These are phyloP conservation scores for Casuarina glauca DNA, from an alignment of 306 rosid species.

Conservation along the genomic window DNA sequence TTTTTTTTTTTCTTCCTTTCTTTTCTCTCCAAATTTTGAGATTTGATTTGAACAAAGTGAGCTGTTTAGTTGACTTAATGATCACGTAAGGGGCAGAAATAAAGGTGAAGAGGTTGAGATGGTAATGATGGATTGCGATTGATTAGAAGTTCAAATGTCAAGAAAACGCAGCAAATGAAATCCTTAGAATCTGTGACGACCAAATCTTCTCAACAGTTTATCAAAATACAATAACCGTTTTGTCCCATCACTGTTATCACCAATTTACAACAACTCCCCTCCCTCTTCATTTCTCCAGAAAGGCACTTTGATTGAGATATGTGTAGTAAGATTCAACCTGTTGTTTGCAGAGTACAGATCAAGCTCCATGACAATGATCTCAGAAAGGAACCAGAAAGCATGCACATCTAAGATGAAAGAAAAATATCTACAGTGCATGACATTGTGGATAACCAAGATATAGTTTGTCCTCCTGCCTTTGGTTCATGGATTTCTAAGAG, in stretches of 20 bases:
- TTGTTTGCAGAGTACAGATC: background rate
- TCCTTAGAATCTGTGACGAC: too few species aligned
- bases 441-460: background rate
- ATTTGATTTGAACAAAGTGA: background rate
- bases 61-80: too few species aligned
- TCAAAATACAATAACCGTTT: too few species aligned
- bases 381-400: background rate
- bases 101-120: background rate
- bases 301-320: background rate
- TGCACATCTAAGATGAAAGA: background rate
- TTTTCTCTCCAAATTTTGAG: background rate
- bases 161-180: too few species aligned
- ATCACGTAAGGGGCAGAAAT: too few species aligned
- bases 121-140: background rate
- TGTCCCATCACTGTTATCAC: too few species aligned
- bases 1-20: too few species aligned
- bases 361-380: background rate
- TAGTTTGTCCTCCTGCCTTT: background rate
- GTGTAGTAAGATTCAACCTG: background rate
- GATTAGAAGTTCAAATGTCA: too few species aligned
- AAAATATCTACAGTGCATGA: constrained; percentile 15
- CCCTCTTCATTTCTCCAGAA: too few species aligned
- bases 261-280: too few species aligned
- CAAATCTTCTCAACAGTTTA: too few species aligned
- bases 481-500: constrained; percentile 73